Conservation (phyloP, 1,284 basidiomycete genomes). For the Rhodotorula glutinis region DNA sequence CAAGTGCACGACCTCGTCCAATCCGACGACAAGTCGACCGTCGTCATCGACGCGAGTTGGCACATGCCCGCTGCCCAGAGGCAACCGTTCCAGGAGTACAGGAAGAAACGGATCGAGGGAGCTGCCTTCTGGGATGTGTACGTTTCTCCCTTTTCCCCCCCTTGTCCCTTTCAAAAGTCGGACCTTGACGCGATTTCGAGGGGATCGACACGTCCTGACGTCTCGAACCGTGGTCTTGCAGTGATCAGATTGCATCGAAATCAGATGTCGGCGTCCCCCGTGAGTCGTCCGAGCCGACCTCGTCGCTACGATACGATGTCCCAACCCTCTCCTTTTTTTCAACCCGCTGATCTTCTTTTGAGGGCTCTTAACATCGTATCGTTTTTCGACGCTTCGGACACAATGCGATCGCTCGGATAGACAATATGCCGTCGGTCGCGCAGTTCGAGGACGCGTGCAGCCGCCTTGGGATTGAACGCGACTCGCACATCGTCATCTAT, state of each 20-base stretch:
- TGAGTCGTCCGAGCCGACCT: neutral
- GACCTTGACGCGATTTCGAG: no score
- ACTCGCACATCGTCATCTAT: conserved; percentile 84
- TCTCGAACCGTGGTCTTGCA: no score
- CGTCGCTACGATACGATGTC: neutral
- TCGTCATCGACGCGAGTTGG: conserved; percentile 68
- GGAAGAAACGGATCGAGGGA: conserved; percentile 65
- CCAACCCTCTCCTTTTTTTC: neutral
- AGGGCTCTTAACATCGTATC: neutral
- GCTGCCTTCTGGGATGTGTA: conserved; percentile 82
- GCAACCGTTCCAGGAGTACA: conserved; percentile 63
- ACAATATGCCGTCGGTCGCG: conserved; percentile 81
- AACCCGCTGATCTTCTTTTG: neutral
- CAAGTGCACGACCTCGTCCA: conserved; percentile 21
- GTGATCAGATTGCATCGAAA: conserved; percentile 57
- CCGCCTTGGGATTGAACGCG: conserved; percentile 65
- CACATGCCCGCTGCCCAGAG: conserved; percentile 68
- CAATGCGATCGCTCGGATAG: neutral
- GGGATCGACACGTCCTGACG: no score
- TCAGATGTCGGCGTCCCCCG: conserved; percentile 72
- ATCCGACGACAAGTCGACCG: neutral
- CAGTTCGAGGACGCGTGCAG: conserved; percentile 77
- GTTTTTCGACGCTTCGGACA: neutral
- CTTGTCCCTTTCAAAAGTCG: conserved; percentile 33
- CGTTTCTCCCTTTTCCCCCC: conserved; percentile 48